phyloP scores from a whole-genome alignment of 2,329 filamentous ascomycete species.

The Xenoacremonium recifei region DNA sequence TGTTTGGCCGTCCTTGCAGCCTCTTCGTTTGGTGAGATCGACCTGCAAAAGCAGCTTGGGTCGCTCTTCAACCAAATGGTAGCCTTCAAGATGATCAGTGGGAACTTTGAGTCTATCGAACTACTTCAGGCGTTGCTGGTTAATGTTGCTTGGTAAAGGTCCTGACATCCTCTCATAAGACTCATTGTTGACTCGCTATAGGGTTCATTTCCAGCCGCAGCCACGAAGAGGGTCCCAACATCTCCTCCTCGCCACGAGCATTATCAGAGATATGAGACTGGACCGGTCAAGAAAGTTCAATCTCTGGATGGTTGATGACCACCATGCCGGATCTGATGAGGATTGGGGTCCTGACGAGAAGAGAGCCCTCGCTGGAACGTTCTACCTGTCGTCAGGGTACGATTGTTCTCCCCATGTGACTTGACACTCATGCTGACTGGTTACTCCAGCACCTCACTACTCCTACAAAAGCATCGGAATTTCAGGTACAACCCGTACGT shows the following conservation, averaged over 20 bases:
- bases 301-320: conserved; percentile 27
- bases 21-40: conserved; percentile 17
- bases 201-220: conserved; percentile 32
- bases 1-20: conserved; percentile 30
- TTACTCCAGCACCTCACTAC: conserved; percentile 23
- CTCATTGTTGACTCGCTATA: conserved; percentile 11
- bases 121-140: conserved; percentile 31
- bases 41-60: conserved; percentile 24
- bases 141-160: conserved; percentile 28
- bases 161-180: neutral
- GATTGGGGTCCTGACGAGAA: conserved; percentile 27
- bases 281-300: conserved; percentile 25
- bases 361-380: conserved; percentile 29
- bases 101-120: conserved; percentile 26
- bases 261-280: conserved; percentile 29
- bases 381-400: conserved; percentile 32
- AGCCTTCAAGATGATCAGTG: conserved; percentile 16
- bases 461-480: conserved; percentile 30
- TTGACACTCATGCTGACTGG: rapidly evolving
- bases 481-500: conserved; percentile 28
- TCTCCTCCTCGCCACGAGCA: conserved; percentile 29
- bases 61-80: conserved; percentile 28
- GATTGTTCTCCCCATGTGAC: too few species aligned
- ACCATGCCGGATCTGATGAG: conserved; percentile 10
- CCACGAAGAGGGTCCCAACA: conserved; percentile 29